Evolutionary conservation across 176 grass and related monocot species (phyloP), one percentile per base, ranked within the genome.

Genomic region (Lolium perenne): DNA sequence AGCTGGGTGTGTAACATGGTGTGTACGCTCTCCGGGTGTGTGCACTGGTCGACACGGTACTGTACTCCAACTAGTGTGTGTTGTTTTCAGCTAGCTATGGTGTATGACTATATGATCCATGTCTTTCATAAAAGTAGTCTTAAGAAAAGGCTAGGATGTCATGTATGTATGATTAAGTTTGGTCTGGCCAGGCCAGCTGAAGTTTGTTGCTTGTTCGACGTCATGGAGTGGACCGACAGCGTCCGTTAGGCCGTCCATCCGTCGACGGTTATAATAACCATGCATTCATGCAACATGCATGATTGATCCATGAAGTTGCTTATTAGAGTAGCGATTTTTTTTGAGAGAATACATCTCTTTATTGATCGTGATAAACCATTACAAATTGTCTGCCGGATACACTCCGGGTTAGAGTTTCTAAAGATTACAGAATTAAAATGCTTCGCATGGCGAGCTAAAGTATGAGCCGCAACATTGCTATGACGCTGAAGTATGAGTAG

Each of bases 121-220:
- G 32, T 35, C 32, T 35, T 35, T 35, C 32, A 35, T 35, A 25
- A 4, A 62, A 12, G 0, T 12, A 25, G 22, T 62, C 22, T 25
- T 62, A 62, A 25, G 60, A 13, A 62, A 62, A 26, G 4, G 56
- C 57, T 22, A 60, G 57, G 59, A 62, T 63, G 0, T 63, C 32
- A 35, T 35, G 32, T 35, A 63, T 26, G 22, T 1, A 63, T 26
- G 23, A 23, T 55, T 62, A 14, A 6, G 12, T 59, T 25, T 48
- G 35, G 29, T 1, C n/a, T 3, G 6, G 25, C 57, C 45, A 47
- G 54, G 32, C 32, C 32, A 35, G 32, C 83, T 35, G 14, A 20
- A 62, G 71, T 78, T 64, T 82, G 79, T 71, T 90, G 53, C 15
- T 29, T 84, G 23, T 63, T 79, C 79, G 71, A 55, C 72, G 71